Evolutionary conservation across 2,329 filamentous ascomycete species (phyloP), one percentile per base, ranked within the genome.

Genomic region (Colletotrichum tropicicola): DNA sequence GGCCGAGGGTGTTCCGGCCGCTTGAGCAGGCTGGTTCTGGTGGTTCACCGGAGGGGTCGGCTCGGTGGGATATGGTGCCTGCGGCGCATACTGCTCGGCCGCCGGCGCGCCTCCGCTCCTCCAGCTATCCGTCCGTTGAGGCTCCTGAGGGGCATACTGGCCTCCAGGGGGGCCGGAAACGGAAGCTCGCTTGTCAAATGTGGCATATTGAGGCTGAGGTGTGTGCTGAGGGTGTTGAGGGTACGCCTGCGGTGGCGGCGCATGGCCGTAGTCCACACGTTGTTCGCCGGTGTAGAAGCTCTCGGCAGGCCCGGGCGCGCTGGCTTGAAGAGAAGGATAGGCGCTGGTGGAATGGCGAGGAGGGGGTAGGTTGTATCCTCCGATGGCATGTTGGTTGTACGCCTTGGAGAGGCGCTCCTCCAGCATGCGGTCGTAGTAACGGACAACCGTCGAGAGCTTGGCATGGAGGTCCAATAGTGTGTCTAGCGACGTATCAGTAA

Each of bases 401-500:
- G 96, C 95, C 76, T 92, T 97, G 8, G 94, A 97, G 25, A 99
- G 84, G 39, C 96, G 89, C 68, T 99, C 96, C 78, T 99, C 96
- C 15, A 99, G 85, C 96, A 99, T 98, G 41, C 94, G 90, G 77
- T 99, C 96, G 74, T 99, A 99, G 75, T 98, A 98, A 32, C 96
- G 89, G 5, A 99, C 96, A 25, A 98, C 96, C 0, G 95, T 98
- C 0, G 95, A 96, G 23, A 99, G 83, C 76, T 99, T 99, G 17
- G 94, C 92, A 75, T 99, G 96, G 0, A 99, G 83, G 76, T 99
- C 96, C 23, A 98, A 87, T 9, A 99, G 85, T 0, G 95, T 96
- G 76, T 99, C 94, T 96, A 67, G 21, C 6, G 7, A 28, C 15
- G 8, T 12, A 68, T 85, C 72, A 85, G 79, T 48, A 57, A 25